phyloP scores from a whole-genome alignment of 2,329 filamentous ascomycete species.

The Botryotinia globosa region DNA sequence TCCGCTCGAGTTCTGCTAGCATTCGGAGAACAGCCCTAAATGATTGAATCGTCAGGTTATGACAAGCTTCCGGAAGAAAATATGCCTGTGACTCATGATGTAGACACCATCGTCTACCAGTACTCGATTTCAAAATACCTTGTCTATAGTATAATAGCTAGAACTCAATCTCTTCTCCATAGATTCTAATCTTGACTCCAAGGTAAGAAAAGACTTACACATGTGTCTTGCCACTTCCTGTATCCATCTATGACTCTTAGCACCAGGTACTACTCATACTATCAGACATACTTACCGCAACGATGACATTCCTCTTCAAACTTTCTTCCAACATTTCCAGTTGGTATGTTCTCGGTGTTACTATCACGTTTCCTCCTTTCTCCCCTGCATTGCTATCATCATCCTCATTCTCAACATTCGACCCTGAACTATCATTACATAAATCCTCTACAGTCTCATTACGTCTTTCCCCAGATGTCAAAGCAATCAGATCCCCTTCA shows the following conservation, averaged over 20 bases:
- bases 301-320: constrained; percentile 66
- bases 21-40: constrained; percentile 61
- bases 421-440: background rate
- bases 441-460: background rate
- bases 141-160: background rate
- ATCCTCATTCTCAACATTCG: background rate
- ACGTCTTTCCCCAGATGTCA: background rate
- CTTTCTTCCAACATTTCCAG: constrained; percentile 72
- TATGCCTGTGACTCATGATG: background rate
- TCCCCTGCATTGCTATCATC: background rate
- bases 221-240: constrained; percentile 21
- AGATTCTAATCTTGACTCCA: too few relatives aligned
- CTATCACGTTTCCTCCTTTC: constrained; percentile 23
- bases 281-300: constrained; percentile 51
- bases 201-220: constrained; percentile 18
- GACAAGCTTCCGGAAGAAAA: background rate
- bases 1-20: constrained; percentile 58
- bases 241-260: constrained; percentile 20
- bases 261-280: background rate
- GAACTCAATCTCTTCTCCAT: background rate
- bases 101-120: background rate
- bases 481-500: background rate
- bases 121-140: background rate
- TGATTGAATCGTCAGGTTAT: background rate
- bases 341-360: constrained; percentile 54